phyloP scores from a whole-genome alignment of 352 stramenopile species.

The Phytophthora meadii region DNA sequence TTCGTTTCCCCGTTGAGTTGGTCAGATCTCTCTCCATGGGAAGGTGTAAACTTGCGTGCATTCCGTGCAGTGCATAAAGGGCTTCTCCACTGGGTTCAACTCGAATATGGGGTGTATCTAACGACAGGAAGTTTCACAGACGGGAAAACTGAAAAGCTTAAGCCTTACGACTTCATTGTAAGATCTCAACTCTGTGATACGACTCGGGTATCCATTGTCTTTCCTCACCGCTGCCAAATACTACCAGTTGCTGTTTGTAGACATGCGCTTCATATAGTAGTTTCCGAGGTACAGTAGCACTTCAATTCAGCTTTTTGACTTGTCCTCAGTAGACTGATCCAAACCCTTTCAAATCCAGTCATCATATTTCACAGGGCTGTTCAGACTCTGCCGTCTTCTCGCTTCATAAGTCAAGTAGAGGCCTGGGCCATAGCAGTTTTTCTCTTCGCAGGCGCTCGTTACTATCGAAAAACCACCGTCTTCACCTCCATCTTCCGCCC shows the following conservation, averaged over 20 bases:
- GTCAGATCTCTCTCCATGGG: conserved; percentile 1
- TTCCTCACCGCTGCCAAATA: background rate
- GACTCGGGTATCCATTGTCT: conserved; percentile 13
- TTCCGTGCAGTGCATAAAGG: background rate
- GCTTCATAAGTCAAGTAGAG: conserved; percentile 36
- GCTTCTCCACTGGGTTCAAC: background rate
- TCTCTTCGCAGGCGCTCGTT: conserved; percentile 3
- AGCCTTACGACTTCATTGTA: background rate
- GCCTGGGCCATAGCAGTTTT: conserved; percentile 11
- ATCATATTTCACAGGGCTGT: background rate
- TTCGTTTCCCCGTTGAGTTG: background rate
- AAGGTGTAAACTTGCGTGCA: background rate
- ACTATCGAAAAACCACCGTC: conserved; percentile 5
- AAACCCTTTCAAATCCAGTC: too few species aligned
- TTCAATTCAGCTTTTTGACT: too few species aligned
- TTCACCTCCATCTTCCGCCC: background rate
- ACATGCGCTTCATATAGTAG: background rate
- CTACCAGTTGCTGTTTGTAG: background rate
- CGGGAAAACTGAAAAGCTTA: background rate
- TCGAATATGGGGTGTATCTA: conserved; percentile 5
- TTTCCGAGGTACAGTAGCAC: too few species aligned
- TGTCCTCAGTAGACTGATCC: background rate
- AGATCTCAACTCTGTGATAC: conserved; percentile 27
- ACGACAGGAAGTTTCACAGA: conserved; percentile 22
- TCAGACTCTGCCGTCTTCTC: conserved; percentile 29